Evolutionary conservation across 2,329 filamentous ascomycete genomes (phyloP).

Genomic region (Fusarium subtropicale): DNA sequence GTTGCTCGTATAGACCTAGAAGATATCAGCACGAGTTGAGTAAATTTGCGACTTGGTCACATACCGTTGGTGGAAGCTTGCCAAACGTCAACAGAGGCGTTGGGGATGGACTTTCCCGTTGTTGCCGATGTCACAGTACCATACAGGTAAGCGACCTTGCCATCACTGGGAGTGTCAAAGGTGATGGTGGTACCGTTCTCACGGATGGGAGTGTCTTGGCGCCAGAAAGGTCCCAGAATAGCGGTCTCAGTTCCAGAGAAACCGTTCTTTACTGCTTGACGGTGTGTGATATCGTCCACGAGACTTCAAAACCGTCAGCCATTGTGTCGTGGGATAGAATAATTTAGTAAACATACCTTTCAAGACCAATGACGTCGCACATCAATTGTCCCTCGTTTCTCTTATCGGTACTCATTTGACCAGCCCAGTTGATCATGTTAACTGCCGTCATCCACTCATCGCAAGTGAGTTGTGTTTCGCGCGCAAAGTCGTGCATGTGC

Average conservation of each 20-base stretch:
- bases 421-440: slow-evolving; percentile 67
- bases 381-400: slow-evolving; percentile 81
- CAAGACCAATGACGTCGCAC: slow-evolving; percentile 78
- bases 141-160: slow-evolving; percentile 71
- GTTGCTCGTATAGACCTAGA: slow-evolving; percentile 72
- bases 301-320: slow-evolving; percentile 54
- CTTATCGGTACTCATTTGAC: slow-evolving; percentile 74
- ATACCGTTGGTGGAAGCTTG: slow-evolving; percentile 78
- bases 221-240: slow-evolving; percentile 88
- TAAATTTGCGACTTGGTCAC: neutral
- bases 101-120: slow-evolving; percentile 72
- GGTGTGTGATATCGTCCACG: slow-evolving; percentile 85
- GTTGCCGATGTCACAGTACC: slow-evolving; percentile 66
- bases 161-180: slow-evolving; percentile 60
- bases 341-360: slow-evolving; percentile 60
- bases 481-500: slow-evolving; percentile 84
- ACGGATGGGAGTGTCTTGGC: slow-evolving; percentile 75
- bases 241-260: slow-evolving; percentile 75
- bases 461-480: slow-evolving; percentile 82
- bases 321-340: accelerated
- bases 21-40: neutral
- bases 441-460: slow-evolving; percentile 83
- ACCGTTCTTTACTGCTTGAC: slow-evolving; percentile 58
- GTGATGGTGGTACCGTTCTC: slow-evolving; percentile 78
- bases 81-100: slow-evolving; percentile 81